These are phyloP conservation scores for Lepiota subincarnata DNA, from an alignment of 768 basidiomycete species.

Conservation along the genomic window DNA sequence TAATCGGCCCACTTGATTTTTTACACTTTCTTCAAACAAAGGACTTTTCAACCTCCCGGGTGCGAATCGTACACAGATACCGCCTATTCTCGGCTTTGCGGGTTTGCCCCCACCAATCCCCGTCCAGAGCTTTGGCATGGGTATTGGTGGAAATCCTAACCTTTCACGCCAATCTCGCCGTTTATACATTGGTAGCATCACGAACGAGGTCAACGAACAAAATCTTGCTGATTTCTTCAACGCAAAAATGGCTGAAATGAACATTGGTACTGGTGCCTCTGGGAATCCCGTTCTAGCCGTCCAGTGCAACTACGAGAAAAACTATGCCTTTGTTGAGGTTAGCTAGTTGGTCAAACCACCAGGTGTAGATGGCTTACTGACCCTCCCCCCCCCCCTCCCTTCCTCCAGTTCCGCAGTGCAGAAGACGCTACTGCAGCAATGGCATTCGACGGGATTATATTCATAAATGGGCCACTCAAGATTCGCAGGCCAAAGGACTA, in stretches of 20 bases:
- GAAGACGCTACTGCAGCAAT: conserved; percentile 96
- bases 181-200: conserved; percentile 96
- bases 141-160: conserved; percentile 83
- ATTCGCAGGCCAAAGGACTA: conserved; percentile 98
- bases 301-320: conserved; percentile 98
- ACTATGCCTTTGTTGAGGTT: conserved; percentile 98
- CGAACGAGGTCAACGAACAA: conserved; percentile 90
- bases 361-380: conserved; percentile 6
- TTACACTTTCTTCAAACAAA: conserved; percentile 24
- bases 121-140: conserved; percentile 83
- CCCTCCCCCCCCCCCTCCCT: too few species aligned
- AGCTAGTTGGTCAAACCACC: not conserved
- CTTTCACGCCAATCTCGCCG: conserved; percentile 90
- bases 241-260: conserved; percentile 90
- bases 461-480: conserved; percentile 92
- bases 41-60: conserved; percentile 97
- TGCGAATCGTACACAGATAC: conserved; percentile 85
- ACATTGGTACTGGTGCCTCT: conserved; percentile 75
- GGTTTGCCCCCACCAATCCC: conserved; percentile 81
- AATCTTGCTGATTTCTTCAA: conserved; percentile 95
- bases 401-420: conserved; percentile 86
- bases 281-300: conserved; percentile 92
- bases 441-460: conserved; percentile 97
- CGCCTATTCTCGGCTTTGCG: conserved; percentile 76
- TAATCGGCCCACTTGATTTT: conserved; percentile 10